Evolutionary conservation across 108 stramenopile genomes (phyloP).

Genomic region (Bacterosira constricta): DNA sequence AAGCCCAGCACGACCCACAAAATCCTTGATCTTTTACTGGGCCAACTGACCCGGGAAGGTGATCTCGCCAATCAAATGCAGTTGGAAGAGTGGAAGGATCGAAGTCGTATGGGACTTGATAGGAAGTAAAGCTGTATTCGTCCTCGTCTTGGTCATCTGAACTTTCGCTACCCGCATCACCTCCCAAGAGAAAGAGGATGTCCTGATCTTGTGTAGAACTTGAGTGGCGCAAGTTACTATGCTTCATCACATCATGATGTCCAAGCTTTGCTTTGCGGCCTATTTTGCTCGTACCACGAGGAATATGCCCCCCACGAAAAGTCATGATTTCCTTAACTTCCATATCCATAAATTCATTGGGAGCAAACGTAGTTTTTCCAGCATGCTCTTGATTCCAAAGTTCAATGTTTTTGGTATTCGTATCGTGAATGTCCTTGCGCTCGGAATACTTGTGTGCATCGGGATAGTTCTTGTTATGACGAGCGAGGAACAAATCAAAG

Average conservation of each 20-base stretch:
- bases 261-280: too few relatives aligned
- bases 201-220: too few relatives aligned
- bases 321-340: conserved; percentile 26
- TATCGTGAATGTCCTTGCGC: conserved; percentile 28
- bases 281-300: too few relatives aligned
- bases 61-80: conserved; percentile 33
- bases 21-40: conserved; percentile 71
- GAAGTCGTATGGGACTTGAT: conserved; percentile 27
- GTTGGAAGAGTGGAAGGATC: conserved; percentile 34
- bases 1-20: conserved; percentile 73
- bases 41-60: conserved; percentile 48
- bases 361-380: conserved; percentile 27
- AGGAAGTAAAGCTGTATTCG: conserved; percentile 3
- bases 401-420: conserved; percentile 13
- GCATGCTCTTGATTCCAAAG: conserved; percentile 24
- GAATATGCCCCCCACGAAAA: conserved; percentile 26
- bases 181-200: too few relatives aligned
- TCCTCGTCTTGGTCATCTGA: not conserved
- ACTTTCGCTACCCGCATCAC: not conserved
- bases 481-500: conserved; percentile 12
- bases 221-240: too few relatives aligned
- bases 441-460: conserved; percentile 2
- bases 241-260: too few relatives aligned
- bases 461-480: conserved; percentile 29
- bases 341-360: conserved; percentile 35